Evolutionary conservation across 257 asterid species (phyloP), one percentile per base, ranked within the genome.

Genomic region (Petunia secreta): DNA sequence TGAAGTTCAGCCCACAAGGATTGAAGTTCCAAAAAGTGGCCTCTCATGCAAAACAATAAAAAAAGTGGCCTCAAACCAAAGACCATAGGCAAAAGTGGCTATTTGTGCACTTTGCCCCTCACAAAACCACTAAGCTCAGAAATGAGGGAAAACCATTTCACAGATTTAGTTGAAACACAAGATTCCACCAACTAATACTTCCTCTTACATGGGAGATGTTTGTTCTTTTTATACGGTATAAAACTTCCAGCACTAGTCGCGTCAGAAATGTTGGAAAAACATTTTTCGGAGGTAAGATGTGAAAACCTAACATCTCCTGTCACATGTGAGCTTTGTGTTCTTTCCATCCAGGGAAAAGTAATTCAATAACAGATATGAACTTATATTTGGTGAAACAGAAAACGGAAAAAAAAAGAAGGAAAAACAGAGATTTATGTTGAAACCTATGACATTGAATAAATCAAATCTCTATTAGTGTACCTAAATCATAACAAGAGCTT

Each of bases 121-220:
- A 25, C 13, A 6, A 71, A 48, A 73, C 36, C 62, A 73, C 50
- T 73, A 73, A 34, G 44, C 13, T 73, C 36, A 50, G 46, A 11
- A 71, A 11, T 48, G 43, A 2, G 77, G 62, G 52, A 36, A 11
- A 50, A 57, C 16, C 62, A 73, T 11, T 48, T 50, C 6, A 16
- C 44, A 5, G 52, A 73, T 34, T 50, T 34, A 48, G 50, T 73
- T 69, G 41, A 69, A 69, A 44, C 59, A 69, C 59, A 69, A 44
- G 39, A 16, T 48, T 71, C 62, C 62, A 71, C 60, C 77, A 69
- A 41, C 25, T 48, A 13, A 48, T 71, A 48, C 59, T 46, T 48
- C 77, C 77, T 71, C 11, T 46, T 71, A 48, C 77, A 71, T 71
- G 25, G 46, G 60, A 71, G 77, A 25, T 25, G 57, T 41, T 66